phyloP scores from a whole-genome alignment of 2,329 filamentous ascomycete genomes.

The Phialemoniopsis sp. region DNA sequence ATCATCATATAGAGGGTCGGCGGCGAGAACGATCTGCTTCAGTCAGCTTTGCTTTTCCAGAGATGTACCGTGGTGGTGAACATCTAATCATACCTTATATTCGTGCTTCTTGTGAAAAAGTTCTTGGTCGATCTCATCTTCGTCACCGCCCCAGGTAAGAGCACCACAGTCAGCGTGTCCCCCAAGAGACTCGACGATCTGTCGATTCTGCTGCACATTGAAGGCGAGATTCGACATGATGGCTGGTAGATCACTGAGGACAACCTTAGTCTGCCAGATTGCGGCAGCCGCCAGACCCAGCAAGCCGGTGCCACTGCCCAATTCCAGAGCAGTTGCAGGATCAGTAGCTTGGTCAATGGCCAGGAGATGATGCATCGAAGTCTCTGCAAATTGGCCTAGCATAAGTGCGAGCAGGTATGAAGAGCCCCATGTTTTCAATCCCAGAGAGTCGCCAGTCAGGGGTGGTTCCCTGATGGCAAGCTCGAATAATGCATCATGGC shows the following conservation, averaged over 20 bases:
- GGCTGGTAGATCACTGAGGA: constrained; percentile 78
- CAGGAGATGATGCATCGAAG: constrained; percentile 41
- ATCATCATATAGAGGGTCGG: constrained; percentile 84
- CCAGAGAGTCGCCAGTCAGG: constrained; percentile 81
- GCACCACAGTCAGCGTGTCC: constrained; percentile 59
- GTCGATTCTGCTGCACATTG: constrained; percentile 65
- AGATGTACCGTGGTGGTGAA: background rate
- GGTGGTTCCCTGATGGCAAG: constrained; percentile 81
- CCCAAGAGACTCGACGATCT: constrained; percentile 46
- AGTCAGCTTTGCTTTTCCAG: constrained; percentile 7
- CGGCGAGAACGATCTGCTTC: constrained; percentile 67
- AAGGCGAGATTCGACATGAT: constrained; percentile 77
- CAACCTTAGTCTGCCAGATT: constrained; percentile 61
- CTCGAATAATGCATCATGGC: constrained; percentile 41
- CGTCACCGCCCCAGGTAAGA: constrained; percentile 67
- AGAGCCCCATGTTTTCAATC: constrained; percentile 93
- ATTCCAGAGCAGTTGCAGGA: constrained; percentile 56
- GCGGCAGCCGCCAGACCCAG: constrained; percentile 81
- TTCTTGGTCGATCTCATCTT: constrained; percentile 35
- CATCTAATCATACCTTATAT: constrained; percentile 40
- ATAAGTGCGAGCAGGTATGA: constrained; percentile 80
- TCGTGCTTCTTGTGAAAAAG: constrained; percentile 40
- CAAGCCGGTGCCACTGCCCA: constrained; percentile 89
- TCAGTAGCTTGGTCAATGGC: constrained; percentile 21
- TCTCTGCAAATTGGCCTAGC: constrained; percentile 46